Evolutionary conservation across 2,329 filamentous ascomycete species (phyloP).

Genomic region (Mycocentrospora acerina): DNA sequence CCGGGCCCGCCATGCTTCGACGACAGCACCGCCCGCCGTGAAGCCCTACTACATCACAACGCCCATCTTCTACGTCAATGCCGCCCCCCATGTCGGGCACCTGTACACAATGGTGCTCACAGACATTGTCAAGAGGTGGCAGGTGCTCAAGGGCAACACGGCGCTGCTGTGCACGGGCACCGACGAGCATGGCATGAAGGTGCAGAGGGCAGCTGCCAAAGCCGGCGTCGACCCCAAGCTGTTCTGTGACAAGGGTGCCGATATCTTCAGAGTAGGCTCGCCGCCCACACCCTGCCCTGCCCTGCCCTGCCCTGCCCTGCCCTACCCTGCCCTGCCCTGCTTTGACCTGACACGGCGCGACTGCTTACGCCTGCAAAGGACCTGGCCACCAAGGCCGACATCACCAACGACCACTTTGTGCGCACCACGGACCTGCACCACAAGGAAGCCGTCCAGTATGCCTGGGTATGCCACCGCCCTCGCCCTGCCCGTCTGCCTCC

Average conservation of each 20-base stretch:
- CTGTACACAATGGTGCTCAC: constrained; percentile 89
- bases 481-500: background rate
- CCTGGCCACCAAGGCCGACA: constrained; percentile 67
- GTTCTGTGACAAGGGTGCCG: constrained; percentile 85
- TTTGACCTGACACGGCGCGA: too few relatives aligned
- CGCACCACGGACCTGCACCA: constrained; percentile 86
- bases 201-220: constrained; percentile 79
- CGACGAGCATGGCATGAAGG: constrained; percentile 97
- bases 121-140: constrained; percentile 92
- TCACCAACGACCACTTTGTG: constrained; percentile 84
- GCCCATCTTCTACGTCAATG: constrained; percentile 99
- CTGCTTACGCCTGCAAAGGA: too few relatives aligned
- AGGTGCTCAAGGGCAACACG: constrained; percentile 69
- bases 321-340: too few relatives aligned
- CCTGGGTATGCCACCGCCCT: constrained; percentile 62
- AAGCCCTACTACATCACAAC: constrained; percentile 97
- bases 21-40: constrained; percentile 16
- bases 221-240: constrained; percentile 71
- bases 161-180: constrained; percentile 86
- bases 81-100: constrained; percentile 91
- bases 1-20: constrained; percentile 18
- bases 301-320: too few relatives aligned
- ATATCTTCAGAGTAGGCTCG: constrained; percentile 66
- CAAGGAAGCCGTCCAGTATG: constrained; percentile 79
- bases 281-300: background rate